A percentile compares a stretch with the other conserved stretches of the same genome.
These are phyloP conservation scores for Cryptococcus wingfieldii DNA, from an alignment of 1,284 basidiomycete species.

Conservation along the genomic window DNA sequence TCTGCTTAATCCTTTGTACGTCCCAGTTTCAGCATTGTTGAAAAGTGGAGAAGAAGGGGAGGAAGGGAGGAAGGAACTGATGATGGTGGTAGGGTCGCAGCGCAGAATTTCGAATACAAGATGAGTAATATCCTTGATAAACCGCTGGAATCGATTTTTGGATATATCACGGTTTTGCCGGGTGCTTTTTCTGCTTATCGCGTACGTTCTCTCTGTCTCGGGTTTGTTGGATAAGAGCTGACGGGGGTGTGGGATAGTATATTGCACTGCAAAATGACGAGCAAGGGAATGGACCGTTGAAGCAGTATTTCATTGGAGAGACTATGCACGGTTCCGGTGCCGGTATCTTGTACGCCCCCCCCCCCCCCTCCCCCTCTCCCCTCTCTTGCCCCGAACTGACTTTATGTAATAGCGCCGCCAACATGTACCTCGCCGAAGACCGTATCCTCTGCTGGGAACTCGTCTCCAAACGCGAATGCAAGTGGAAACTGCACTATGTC, in stretches of 20 bases:
- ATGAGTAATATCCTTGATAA: constrained; percentile 92
- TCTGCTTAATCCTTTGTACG: constrained; percentile 72
- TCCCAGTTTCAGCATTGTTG: constrained; percentile 55
- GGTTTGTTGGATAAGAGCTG: too few relatives aligned
- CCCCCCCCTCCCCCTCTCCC: too few relatives aligned
- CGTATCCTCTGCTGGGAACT: constrained; percentile 88
- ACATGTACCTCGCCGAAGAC: constrained; percentile 91
- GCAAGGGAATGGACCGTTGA: constrained; percentile 76
- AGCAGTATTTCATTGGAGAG: constrained; percentile 93
- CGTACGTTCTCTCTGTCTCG: constrained; percentile 5
- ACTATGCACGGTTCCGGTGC: constrained; percentile 84
- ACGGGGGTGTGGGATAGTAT: constrained; percentile 50
- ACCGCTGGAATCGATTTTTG: constrained; percentile 72
- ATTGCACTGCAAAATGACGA: constrained; percentile 84
- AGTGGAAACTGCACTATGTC: constrained; percentile 90
- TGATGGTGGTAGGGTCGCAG: background rate
- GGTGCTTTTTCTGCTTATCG: constrained; percentile 91
- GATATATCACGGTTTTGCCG: constrained; percentile 87
- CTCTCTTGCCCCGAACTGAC: background rate
- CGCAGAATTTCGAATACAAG: constrained; percentile 69
- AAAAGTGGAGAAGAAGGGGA: too few relatives aligned
- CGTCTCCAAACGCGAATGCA: constrained; percentile 75
- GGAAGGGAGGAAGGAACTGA: background rate
- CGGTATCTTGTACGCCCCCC: constrained; percentile 61
- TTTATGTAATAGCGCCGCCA: constrained; percentile 59